Evolutionary conservation across 2,329 filamentous ascomycete species (phyloP), one percentile per base, ranked within the genome.

Genomic region (Aspergillus sp.): DNA sequence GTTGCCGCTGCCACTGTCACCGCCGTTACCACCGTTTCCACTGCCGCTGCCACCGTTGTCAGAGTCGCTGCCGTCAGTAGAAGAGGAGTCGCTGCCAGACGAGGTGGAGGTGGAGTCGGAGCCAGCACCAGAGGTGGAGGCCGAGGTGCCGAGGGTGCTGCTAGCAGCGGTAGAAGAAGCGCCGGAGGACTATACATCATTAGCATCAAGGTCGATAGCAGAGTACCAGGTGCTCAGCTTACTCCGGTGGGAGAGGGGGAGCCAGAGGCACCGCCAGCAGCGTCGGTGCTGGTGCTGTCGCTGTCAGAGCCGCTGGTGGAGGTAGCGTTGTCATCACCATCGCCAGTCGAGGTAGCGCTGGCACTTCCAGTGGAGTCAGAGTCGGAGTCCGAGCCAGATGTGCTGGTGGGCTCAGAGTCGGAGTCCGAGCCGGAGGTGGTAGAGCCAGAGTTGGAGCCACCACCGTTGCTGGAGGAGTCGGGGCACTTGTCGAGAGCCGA

Each of bases 401-500:
- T n/a, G n/a, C n/a, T n/a, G n/a, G n/a, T n/a, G n/a, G n/a, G n/a
- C 6, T 18, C 38, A 41, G 42, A 24, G 11, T 18, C 38, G 13
- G 15, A n/a, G n/a, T 2, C 34, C 6, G 34, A 36, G 34, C 13
- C 34, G 5, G 34, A 12, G 32, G 32, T 34, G 13, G 5, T 34
- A 13, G 32, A 8, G 5, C 15, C 41, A 5, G 63, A 61, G 30
- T 17, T 17, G 17, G 38, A 41, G 39, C 39, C 32, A 51, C 41
- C 32, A n/a, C 22, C 22, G 6, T 36, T 36, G 34, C 13, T 6
- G 12, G 34, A 15, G 13, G 34, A n/a, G 12, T 36, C 34, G n/a
- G 34, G 67, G 63, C 77, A 79, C 56, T 73, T 67, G 22, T 59
- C 57, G n/a, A 70, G 58, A 41, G 73, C 76, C 48, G 68, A 71